A percentile compares a stretch with the other conserved stretches of the same genome.
phyloP scores from a whole-genome alignment of 2,329 filamentous ascomycete genomes.

The Nemania abortiva region DNA sequence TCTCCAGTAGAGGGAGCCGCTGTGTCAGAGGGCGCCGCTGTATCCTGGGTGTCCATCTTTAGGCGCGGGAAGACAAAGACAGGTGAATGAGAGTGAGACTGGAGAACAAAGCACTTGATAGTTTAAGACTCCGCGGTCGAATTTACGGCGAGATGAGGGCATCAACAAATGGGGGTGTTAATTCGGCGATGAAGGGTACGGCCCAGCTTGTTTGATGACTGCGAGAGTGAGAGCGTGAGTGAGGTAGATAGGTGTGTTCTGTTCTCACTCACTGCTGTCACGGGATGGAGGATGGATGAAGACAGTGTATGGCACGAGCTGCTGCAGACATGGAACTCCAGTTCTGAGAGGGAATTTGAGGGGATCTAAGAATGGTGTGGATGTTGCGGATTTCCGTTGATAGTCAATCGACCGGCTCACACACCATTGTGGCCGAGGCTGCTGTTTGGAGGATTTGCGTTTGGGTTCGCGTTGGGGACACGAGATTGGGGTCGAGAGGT shows the following conservation, averaged over 20 bases:
- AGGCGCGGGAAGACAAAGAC: not conserved
- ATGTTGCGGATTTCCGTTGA: slow-evolving; percentile 4
- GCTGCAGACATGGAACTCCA: slow-evolving; percentile 6
- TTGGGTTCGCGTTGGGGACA: slow-evolving; percentile 15
- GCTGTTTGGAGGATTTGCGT: slow-evolving; percentile 11
- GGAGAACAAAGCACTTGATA: not conserved
- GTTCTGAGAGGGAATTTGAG: not conserved
- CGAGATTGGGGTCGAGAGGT: slow-evolving; percentile 17
- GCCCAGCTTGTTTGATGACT: not conserved
- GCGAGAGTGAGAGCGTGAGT: not conserved
- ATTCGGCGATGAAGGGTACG: not conserved
- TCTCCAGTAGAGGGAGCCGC: slow-evolving; percentile 25
- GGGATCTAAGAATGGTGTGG: not conserved
- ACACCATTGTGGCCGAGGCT: slow-evolving; percentile 7
- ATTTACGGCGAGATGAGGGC: not conserved
- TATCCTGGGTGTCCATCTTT: slow-evolving; percentile 25
- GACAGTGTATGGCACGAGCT: not conserved
- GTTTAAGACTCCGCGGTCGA: not conserved
- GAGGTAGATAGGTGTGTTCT: slow-evolving; percentile 18
- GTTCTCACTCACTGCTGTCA: slow-evolving; percentile 15
- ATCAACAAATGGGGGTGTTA: not conserved
- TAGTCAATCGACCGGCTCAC: not conserved
- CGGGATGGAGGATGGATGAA: slow-evolving; percentile 12
- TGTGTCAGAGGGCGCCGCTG: not conserved
- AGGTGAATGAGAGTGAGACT: slow-evolving; percentile 1